Evolutionary conservation across 108 stramenopile genomes (phyloP).

Genomic region (Aurantiochytrium sp.): DNA sequence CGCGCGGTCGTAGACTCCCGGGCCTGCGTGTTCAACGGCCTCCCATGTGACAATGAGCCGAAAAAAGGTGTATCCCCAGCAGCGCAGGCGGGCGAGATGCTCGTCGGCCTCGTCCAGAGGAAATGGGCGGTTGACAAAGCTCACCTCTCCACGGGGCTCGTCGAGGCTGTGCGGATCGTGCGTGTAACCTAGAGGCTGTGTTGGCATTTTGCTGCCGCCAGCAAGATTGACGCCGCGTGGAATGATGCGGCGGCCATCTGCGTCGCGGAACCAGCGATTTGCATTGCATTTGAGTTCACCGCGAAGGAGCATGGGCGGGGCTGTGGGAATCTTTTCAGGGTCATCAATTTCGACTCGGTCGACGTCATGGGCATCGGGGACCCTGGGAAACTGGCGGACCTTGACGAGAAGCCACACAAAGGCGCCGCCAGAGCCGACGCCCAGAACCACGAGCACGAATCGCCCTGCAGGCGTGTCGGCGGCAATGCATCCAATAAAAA

Average conservation of each 20-base stretch:
- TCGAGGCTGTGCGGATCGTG: background rate
- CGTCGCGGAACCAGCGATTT: conserved; percentile 24
- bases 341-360: background rate
- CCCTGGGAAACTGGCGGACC: background rate
- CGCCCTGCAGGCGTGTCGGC: background rate
- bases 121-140: conserved; percentile 42
- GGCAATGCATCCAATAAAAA: background rate
- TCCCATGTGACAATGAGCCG: conserved; percentile 42
- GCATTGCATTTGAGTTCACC: background rate
- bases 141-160: background rate
- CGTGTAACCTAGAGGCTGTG: background rate
- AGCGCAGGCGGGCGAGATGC: conserved; percentile 31
- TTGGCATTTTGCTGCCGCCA: conserved; percentile 38
- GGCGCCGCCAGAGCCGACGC: background rate
- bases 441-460: background rate
- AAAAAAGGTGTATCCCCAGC: conserved; percentile 27
- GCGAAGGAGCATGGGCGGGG: background rate
- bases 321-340: background rate
- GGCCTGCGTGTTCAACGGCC: conserved; percentile 45
- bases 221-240: conserved; percentile 36
- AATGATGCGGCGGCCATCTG: conserved; percentile 21
- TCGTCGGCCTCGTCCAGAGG: conserved; percentile 28
- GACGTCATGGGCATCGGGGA: background rate
- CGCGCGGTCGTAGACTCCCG: conserved; percentile 32
- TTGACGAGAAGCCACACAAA: background rate